phyloP scores from a whole-genome alignment of 805 yeast species.

The Yarrowia keelungensis region DNA sequence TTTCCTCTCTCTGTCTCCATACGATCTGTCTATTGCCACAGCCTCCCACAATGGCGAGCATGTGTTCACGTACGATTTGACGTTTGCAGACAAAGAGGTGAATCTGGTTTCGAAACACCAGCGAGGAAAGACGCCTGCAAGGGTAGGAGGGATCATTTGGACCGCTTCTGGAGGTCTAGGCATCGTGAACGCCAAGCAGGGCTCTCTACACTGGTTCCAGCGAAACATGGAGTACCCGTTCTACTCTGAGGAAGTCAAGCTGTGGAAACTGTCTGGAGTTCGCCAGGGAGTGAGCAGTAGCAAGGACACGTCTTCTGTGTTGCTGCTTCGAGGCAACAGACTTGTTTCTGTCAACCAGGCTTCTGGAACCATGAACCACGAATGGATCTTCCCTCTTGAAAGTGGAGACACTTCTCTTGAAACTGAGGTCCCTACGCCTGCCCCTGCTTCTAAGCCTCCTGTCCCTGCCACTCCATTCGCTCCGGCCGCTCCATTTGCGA shows the following conservation, averaged over 20 bases:
- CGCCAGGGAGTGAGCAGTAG: constrained; percentile 39
- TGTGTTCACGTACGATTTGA: constrained; percentile 68
- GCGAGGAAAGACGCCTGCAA: constrained; percentile 69
- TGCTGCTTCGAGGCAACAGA: constrained; percentile 5
- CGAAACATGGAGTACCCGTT: constrained; percentile 41
- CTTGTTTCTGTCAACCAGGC: constrained; percentile 4
- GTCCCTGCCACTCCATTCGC: too few species aligned
- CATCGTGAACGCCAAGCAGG: constrained; percentile 60
- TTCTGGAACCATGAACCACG: constrained; percentile 3
- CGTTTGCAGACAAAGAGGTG: constrained; percentile 59
- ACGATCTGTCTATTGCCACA: constrained; percentile 63
- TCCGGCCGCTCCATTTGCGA: too few species aligned
- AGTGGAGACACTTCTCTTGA: background rate
- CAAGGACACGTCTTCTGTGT: background rate
- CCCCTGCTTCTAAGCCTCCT: too few species aligned
- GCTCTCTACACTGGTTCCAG: constrained; percentile 69
- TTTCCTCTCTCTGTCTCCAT: constrained; percentile 63
- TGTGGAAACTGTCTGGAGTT: constrained; percentile 46
- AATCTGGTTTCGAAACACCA: constrained; percentile 63
- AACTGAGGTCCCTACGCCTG: too few species aligned
- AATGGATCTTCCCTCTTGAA: constrained; percentile 15
- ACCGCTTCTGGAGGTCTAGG: constrained; percentile 57
- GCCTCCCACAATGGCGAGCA: constrained; percentile 66
- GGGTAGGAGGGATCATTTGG: constrained; percentile 63
- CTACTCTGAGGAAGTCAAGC: constrained; percentile 40